Conservation (phyloP, 805 yeast genomes). For the Lipomyces lipofer region DNA sequence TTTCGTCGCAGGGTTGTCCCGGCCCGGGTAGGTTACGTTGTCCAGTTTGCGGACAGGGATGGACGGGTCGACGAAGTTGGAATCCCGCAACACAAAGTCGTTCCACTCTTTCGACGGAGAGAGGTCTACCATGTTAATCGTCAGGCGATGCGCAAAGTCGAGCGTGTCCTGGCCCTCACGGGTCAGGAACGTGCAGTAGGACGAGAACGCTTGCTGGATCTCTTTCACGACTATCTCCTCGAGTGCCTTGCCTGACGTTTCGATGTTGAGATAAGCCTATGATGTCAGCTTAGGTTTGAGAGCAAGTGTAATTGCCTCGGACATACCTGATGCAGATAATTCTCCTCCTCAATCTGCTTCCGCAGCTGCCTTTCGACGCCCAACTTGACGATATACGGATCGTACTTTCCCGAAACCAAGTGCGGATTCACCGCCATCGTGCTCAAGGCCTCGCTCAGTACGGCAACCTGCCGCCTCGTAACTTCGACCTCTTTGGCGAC, state of each 20-base stretch:
- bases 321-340: slow-evolving; percentile 61
- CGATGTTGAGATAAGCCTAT: slow-evolving; percentile 79
- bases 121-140: slow-evolving; percentile 68
- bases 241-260: slow-evolving; percentile 81
- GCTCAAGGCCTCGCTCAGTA: slow-evolving; percentile 57
- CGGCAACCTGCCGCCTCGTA: slow-evolving; percentile 24
- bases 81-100: slow-evolving; percentile 70
- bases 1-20: slow-evolving; percentile 64
- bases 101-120: slow-evolving; percentile 89
- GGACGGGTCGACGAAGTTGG: slow-evolving; percentile 64
- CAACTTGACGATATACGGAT: slow-evolving; percentile 77
- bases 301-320: background rate
- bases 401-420: slow-evolving; percentile 56
- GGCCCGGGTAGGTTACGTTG: slow-evolving; percentile 66
- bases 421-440: slow-evolving; percentile 44
- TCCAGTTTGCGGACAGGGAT: slow-evolving; percentile 61
- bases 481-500: slow-evolving; percentile 62
- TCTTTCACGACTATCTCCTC: slow-evolving; percentile 86
- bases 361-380: slow-evolving; percentile 74
- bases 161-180: slow-evolving; percentile 63
- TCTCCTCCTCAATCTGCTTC: slow-evolving; percentile 78
- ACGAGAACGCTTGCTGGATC: slow-evolving; percentile 71
- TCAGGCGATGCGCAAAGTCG: slow-evolving; percentile 64
- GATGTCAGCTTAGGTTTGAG: background rate
- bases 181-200: slow-evolving; percentile 48